Conservation (phyloP, 495 filamentous ascomycete species). For the Tuber melanosporum region DNA sequence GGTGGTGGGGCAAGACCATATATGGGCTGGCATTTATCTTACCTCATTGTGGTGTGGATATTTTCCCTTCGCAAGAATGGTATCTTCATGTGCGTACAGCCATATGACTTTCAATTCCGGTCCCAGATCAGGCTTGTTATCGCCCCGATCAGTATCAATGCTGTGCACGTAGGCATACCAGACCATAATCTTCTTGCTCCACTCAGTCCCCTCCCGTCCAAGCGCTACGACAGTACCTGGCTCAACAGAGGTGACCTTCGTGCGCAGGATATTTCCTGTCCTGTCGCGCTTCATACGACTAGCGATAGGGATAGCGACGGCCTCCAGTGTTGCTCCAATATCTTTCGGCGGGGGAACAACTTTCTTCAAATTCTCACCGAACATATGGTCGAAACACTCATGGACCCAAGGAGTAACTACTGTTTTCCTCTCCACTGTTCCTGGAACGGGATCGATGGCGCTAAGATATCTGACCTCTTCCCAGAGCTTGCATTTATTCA, state of each 20-base stretch:
- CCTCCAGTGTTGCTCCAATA: conserved; percentile 21
- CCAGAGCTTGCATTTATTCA: conserved; percentile 41
- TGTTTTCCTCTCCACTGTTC: conserved; percentile 45
- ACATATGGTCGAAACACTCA: conserved; percentile 58
- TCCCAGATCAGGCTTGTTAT: conserved; percentile 14
- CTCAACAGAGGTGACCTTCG: conserved; percentile 31
- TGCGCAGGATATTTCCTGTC: conserved; percentile 13
- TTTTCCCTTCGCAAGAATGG: conserved; percentile 54
- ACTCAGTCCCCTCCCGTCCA: conserved; percentile 49
- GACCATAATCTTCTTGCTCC: conserved; percentile 48
- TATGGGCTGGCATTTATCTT: conserved; percentile 1
- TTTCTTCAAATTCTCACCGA: conserved; percentile 48
- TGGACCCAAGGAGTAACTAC: conserved; percentile 63
- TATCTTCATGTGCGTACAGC: conserved; percentile 64
- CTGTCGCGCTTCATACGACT: conserved; percentile 31
- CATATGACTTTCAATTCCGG: conserved; percentile 57
- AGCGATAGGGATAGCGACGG: conserved; percentile 20
- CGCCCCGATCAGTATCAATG: conserved; percentile 43
- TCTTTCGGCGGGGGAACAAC: conserved; percentile 15
- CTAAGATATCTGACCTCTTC: conserved; percentile 27
- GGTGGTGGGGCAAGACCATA: background rate
- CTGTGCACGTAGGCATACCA: conserved; percentile 66
- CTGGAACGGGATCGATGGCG: conserved; percentile 26
- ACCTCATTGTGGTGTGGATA: conserved; percentile 62
- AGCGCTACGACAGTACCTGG: conserved; percentile 52